Conservation (phyloP, 768 basidiomycete species). For the Lentinus brumalis region DNA sequence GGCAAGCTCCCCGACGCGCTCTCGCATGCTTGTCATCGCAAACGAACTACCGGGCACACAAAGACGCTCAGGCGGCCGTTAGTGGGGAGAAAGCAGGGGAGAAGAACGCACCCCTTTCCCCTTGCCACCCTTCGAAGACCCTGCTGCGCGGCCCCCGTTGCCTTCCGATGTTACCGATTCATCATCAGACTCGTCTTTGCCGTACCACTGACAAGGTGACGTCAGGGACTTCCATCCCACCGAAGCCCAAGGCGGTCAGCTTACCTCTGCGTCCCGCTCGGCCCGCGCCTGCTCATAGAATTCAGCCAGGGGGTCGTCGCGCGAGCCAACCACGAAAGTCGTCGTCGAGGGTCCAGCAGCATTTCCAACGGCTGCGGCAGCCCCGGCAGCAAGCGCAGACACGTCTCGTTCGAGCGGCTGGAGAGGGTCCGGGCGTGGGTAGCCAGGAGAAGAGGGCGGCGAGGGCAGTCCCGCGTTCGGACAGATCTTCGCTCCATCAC, state of each 20-base stretch:
- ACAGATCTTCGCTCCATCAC: constrained; percentile 28
- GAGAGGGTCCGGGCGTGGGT: background rate
- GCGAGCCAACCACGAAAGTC: background rate
- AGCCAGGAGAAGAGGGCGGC: constrained; percentile 6
- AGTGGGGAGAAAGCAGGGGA: background rate
- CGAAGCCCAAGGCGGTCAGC: constrained; percentile 14
- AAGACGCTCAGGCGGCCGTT: background rate
- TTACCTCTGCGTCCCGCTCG: constrained; percentile 46
- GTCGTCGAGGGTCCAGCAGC: background rate
- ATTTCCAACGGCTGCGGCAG: background rate
- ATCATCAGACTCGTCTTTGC: background rate
- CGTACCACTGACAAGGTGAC: background rate
- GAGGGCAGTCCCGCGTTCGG: constrained; percentile 32
- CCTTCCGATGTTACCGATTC: background rate
- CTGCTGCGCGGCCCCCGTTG: background rate
- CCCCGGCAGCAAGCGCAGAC: background rate
- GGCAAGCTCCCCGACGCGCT: constrained; percentile 36
- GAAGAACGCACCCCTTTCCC: background rate
- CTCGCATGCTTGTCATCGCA: constrained; percentile 55
- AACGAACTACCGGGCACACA: constrained; percentile 39
- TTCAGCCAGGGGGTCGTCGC: constrained; percentile 59
- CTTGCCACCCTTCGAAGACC: background rate
- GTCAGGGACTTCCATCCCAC: background rate
- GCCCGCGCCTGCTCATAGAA: constrained; percentile 63
- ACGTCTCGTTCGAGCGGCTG: background rate